A percentile compares a stretch with the other conserved stretches of the same genome.
Evolutionary conservation across 2,329 filamentous ascomycete species (phyloP).

Genomic region (Xylariales sp.): DNA sequence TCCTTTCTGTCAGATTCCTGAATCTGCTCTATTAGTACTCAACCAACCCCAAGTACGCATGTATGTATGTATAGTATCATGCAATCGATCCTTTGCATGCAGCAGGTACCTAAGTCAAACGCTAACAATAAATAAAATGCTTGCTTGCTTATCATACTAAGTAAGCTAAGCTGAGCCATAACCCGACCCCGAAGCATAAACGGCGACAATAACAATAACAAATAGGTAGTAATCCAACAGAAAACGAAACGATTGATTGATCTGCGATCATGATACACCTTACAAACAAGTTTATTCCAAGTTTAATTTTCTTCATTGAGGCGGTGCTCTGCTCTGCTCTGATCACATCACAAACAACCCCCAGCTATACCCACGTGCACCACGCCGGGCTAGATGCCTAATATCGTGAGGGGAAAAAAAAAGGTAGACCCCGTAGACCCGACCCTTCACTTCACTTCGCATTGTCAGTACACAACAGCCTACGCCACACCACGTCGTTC

Average conservation of each 20-base stretch:
- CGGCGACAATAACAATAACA: too few relatives aligned
- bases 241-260: conserved; percentile 29
- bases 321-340: background rate
- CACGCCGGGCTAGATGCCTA: conserved; percentile 3
- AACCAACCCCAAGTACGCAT: too few relatives aligned
- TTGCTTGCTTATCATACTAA: too few relatives aligned
- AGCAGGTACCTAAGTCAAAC: too few relatives aligned
- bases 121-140: too few relatives aligned
- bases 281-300: background rate
- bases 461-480: background rate
- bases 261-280: conserved; percentile 23
- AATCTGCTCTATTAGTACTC: too few relatives aligned
- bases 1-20: too few relatives aligned
- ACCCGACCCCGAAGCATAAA: background rate
- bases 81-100: too few relatives aligned
- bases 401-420: background rate
- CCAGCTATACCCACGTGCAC: too few relatives aligned
- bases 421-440: background rate
- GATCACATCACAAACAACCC: conserved; percentile 6
- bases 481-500: conserved; percentile 28
- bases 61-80: too few relatives aligned
- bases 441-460: background rate
- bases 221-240: background rate
- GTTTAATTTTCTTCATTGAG: background rate
- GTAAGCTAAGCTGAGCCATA: background rate